A percentile compares a stretch with the other conserved stretches of the same genome.
phyloP scores from a whole-genome alignment of 495 filamentous ascomycete genomes.

The Tuber calosporum region DNA sequence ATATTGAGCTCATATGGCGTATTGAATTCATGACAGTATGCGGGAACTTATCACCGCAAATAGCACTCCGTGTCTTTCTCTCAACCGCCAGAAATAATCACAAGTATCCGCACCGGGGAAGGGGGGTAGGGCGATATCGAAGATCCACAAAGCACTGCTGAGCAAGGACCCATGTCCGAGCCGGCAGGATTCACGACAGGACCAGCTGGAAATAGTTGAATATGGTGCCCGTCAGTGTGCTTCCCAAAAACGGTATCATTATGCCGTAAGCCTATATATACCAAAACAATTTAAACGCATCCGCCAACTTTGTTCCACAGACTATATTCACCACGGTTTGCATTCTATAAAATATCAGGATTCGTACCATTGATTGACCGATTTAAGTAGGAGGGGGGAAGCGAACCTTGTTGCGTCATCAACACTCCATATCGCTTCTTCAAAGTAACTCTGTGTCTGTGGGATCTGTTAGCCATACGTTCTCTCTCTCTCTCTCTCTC shows the following conservation, averaged over 20 bases:
- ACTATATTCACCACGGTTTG: neutral
- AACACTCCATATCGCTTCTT: slow-evolving; percentile 87
- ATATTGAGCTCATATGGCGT: neutral
- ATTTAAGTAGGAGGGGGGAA: neutral
- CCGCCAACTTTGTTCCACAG: neutral
- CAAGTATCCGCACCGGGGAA: neutral
- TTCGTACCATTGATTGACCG: neutral
- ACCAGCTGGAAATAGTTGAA: neutral
- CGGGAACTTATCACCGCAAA: neutral
- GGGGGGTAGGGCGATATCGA: neutral
- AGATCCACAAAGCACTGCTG: neutral
- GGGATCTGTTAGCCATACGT: slow-evolving; percentile 6
- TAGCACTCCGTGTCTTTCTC: neutral
- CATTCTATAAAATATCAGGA: neutral
- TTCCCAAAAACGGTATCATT: neutral
- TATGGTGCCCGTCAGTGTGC: neutral
- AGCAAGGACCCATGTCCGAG: neutral
- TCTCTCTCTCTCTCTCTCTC: neutral
- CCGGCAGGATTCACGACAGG: neutral
- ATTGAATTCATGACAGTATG: neutral
- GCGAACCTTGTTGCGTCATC: slow-evolving; percentile 73
- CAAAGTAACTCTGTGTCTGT: slow-evolving; percentile 78
- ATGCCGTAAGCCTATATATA: neutral
- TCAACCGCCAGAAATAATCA: neutral
- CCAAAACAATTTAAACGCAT: neutral